Base-by-base conservation (phyloP, 768 basidiomycete genomes). In the Podaxis sp. region DNA sequence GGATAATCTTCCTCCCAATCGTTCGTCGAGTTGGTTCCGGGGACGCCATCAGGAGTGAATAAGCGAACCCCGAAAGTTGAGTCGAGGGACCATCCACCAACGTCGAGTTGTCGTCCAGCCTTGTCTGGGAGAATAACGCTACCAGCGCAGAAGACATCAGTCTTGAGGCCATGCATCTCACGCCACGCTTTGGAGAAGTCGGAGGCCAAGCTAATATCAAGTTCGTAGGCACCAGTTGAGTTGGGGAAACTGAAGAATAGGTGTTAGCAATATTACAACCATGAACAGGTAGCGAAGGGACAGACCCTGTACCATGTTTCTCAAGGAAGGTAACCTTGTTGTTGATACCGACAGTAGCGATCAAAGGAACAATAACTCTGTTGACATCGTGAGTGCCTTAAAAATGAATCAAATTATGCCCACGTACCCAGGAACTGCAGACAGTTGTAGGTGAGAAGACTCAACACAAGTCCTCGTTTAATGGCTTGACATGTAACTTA, bases 281-380 rank as follows among this genome's bases (percentile, higher is more conserved):
- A 18, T 18, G 42, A 18, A 52, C 27, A 50, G 32, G 6, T 14
- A 52, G 7, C 6, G 27, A 14, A 46, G 51, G 28, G 4, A 21
- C 76, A 27, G 67, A 82, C 81, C 79, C 79, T 25, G 89, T 90
- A 7, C 89, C 88, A 2, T 57, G 73, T 69, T 92, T 93, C 71
- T 93, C 90, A 5, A 93, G 75, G 74, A 92, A 89, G 1, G 85
- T 82, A 51, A 92, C 86, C 68, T 92, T 93, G 76, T 88, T 86
- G 75, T 92, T 92, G 71, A 89, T 77, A 1, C 90, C 89, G 35
- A 93, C 74, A 0, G 90, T 91, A 2, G 88, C 84, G 38, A 91
- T 82, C 60, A 91, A 75, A 2, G 90, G 89, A 11, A 90, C 84
- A 55, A 90, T 78, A 35, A 90, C 77, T 2, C 90, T 90, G 36